Conservation (phyloP, 2,329 filamentous ascomycete genomes). For the Polychaeton citri region DNA sequence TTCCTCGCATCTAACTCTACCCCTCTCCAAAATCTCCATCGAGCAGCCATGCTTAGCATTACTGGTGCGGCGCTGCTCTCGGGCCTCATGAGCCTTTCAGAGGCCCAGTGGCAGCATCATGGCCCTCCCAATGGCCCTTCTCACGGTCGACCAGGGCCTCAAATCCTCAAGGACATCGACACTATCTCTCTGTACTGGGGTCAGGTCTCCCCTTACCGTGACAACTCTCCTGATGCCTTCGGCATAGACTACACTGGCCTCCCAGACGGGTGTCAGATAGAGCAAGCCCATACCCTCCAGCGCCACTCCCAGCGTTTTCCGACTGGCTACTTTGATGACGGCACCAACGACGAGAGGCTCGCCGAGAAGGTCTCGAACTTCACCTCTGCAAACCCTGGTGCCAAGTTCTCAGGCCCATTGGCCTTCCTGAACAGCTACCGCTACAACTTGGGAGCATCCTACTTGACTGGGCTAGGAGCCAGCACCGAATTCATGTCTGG, state of each 20-base stretch:
- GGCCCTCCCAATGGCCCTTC: no score
- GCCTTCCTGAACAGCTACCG: constrained; percentile 40
- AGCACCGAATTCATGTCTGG: constrained; percentile 37
- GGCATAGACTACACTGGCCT: constrained; percentile 35
- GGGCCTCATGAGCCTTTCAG: no score
- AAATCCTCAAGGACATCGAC: constrained; percentile 19
- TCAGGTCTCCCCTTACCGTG: constrained; percentile 33
- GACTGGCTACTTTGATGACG: constrained; percentile 34
- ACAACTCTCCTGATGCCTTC: constrained; percentile 33
- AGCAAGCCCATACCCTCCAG: constrained; percentile 41
- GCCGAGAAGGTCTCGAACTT: constrained; percentile 36
- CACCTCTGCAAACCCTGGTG: constrained; percentile 22
- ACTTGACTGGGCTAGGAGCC: constrained; percentile 37
- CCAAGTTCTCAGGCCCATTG: constrained; percentile 34
- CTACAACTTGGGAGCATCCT: constrained; percentile 32
- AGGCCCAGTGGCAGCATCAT: no score
- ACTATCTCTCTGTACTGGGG: constrained; percentile 31
- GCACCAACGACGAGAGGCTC: constrained; percentile 35
- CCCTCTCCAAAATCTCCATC: no score
- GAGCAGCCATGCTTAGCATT: no score
- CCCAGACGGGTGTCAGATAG: constrained; percentile 42
- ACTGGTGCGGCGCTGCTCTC: no score
- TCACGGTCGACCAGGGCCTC: not conserved
- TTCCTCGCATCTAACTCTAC: no score
- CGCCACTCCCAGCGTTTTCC: constrained; percentile 43